phyloP scores from a whole-genome alignment of 345 rosid genomes.

The Salix dunnii region DNA sequence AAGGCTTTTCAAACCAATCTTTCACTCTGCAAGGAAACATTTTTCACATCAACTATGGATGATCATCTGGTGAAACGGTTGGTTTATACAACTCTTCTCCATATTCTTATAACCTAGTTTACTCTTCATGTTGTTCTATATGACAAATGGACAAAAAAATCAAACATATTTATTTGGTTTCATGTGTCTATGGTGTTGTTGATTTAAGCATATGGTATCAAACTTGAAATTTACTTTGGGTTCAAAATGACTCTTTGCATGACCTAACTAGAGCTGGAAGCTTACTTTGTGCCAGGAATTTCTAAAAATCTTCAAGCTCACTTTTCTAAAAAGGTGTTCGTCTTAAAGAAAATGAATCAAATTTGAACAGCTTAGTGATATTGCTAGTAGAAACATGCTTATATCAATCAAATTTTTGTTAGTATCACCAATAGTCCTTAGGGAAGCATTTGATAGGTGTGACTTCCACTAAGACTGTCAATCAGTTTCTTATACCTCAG shows the following conservation, averaged over 20 bases:
- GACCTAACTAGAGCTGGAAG: neutral
- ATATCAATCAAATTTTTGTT: too few species aligned
- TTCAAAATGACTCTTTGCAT: neutral
- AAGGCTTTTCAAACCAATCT: conserved; percentile 80
- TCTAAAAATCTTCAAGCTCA: neutral
- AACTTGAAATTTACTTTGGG: neutral
- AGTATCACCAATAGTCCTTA: too few species aligned
- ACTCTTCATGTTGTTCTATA: conserved; percentile 15
- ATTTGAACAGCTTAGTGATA: too few species aligned
- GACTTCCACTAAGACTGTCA: neutral
- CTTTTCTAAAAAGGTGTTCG: neutral
- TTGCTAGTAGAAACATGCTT: too few species aligned
- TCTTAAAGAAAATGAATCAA: neutral
- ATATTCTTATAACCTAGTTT: neutral
- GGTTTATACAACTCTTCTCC: conserved; percentile 18
- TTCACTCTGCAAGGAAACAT: conserved; percentile 82
- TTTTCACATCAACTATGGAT: conserved; percentile 72
- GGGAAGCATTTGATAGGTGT: too few species aligned
- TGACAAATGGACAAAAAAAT: conserved; percentile 4
- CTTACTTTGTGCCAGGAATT: neutral
- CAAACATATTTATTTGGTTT: neutral
- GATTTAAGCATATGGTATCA: neutral
- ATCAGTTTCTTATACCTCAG: neutral
- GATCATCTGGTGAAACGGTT: conserved; percentile 70
- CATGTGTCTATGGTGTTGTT: neutral